Percentiles rank a stretch among this genome's conserved stretches.
phyloP scores from a whole-genome alignment of 2,329 filamentous ascomycete species.

The Clonostachys solani region DNA sequence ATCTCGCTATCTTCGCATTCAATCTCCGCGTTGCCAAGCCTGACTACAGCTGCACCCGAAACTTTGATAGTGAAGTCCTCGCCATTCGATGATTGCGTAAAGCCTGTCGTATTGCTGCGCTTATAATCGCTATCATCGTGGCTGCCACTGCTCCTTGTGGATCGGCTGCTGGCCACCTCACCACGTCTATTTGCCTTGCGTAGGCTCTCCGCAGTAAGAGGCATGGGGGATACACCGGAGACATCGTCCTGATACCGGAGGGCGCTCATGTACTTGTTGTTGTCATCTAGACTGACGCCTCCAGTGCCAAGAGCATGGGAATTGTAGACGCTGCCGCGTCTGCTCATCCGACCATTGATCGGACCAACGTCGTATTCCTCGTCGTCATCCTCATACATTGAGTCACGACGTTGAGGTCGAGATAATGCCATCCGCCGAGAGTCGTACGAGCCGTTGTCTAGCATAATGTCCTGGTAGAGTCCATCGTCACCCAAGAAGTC shows the following conservation, averaged over 20 bases:
- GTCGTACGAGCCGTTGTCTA: conserved; percentile 25
- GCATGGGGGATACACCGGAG: conserved; percentile 26
- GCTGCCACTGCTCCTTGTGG: conserved; percentile 54
- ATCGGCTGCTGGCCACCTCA: conserved; percentile 46
- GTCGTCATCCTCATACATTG: conserved; percentile 29
- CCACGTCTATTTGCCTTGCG: conserved; percentile 41
- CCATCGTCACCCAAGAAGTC: conserved; percentile 24
- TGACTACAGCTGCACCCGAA: conserved; percentile 49
- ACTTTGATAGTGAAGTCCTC: conserved; percentile 61
- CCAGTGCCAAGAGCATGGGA: conserved; percentile 22
- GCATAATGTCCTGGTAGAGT: conserved; percentile 26
- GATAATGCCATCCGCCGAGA: conserved; percentile 21
- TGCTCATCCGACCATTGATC: conserved; percentile 20
- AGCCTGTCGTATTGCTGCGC: conserved; percentile 57
- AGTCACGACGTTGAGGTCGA: conserved; percentile 25
- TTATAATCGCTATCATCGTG: conserved; percentile 61
- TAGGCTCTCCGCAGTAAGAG: conserved; percentile 52
- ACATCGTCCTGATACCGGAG: conserved; percentile 32
- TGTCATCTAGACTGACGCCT: conserved; percentile 25
- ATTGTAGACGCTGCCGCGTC: conserved; percentile 35
- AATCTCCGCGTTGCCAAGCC: conserved; percentile 53
- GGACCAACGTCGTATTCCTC: conserved; percentile 25
- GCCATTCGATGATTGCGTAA: conserved; percentile 50
- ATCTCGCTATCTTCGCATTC: conserved; percentile 59
- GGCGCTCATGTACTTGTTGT: conserved; percentile 31